A percentile compares a stretch with the other conserved stretches of the same genome.
phyloP scores from a whole-genome alignment of 2,329 filamentous ascomycete species.

The Fusarium sp. region DNA sequence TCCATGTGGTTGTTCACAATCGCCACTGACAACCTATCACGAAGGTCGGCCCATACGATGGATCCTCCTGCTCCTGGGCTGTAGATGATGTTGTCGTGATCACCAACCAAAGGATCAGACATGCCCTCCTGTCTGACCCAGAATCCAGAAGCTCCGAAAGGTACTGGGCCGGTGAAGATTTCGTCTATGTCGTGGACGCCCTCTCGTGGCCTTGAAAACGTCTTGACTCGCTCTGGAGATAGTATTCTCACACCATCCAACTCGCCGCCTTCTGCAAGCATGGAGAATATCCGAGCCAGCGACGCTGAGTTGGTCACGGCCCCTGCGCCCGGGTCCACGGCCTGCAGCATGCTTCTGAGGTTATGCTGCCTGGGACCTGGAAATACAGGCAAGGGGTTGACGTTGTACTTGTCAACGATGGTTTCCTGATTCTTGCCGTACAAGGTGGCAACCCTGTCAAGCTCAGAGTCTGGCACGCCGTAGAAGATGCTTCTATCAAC shows the following conservation, averaged over 20 bases:
- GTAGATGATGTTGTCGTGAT: slow-evolving; percentile 4
- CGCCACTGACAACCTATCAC: neutral
- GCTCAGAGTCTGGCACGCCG: slow-evolving; percentile 9
- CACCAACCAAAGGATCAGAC: neutral
- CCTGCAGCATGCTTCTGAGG: slow-evolving; percentile 6
- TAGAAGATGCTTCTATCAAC: neutral
- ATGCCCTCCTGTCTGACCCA: slow-evolving; percentile 5
- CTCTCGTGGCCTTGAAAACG: neutral
- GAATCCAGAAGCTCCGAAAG: neutral
- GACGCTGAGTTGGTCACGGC: neutral
- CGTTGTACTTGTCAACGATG: slow-evolving; percentile 5
- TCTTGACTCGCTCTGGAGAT: neutral
- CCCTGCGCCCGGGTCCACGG: slow-evolving; percentile 16
- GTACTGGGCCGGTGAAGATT: slow-evolving; percentile 3
- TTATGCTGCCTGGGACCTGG: slow-evolving; percentile 9
- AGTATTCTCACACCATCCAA: neutral
- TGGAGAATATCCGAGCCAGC: slow-evolving; percentile 11
- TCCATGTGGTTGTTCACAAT: slow-evolving; percentile 15
- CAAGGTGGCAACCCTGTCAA: slow-evolving; percentile 10
- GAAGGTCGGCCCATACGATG: slow-evolving; percentile 6
- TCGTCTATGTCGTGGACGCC: neutral
- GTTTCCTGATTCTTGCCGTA: slow-evolving; percentile 1
- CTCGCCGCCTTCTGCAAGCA: slow-evolving; percentile 18
- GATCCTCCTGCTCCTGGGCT: slow-evolving; percentile 14
- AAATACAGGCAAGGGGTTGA: slow-evolving; percentile 5